Evolutionary conservation across 352 stramenopile species (phyloP), one percentile per base, ranked within the genome.

Genomic region (Phytophthora podocarpi): DNA sequence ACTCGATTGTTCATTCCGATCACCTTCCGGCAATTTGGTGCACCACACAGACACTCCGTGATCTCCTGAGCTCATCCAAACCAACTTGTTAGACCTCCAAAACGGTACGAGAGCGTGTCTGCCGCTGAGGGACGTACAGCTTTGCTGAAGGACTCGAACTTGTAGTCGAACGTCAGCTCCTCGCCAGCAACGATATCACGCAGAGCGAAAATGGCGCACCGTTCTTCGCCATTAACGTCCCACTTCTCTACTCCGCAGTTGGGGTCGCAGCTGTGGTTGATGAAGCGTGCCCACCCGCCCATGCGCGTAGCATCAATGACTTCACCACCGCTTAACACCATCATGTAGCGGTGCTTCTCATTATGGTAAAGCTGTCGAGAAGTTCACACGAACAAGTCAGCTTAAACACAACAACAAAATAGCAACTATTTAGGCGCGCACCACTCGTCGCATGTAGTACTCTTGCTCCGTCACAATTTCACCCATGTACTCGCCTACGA

Each of bases 161-260:
- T 98, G 81, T 99, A 99, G 73, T 99, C 95, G 41, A 98, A 98
- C 16, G 74, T 93, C 34, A 99, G 74, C 75, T 99, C 96, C 72
- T 98, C 91, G 20, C 91, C 91, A 1, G 59, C 27, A n/a, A 74
- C 28, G 42, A 98, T 98, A 60, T 96, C 78, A 24, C 80, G 82
- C 56, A 93, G 84, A 15, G 94, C 87, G 57, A 98, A 99, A 66
- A 99, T 98, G n/a, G 89, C 95, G 52, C 97, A 97, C n/a, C 93
- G 85, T 74, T 98, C 94, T 64, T 91, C 88, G 42, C 92, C 88
- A 60, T 97, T 87, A 10, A 98, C 80, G 21, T 96, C 91, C 77
- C 97, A 97, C 28, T 98, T 98, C 71, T 98, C 88, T 21, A 97
- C 96, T 30, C 86, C 83, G 71, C 93, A 98, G 71, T 98, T 98